Base-by-base conservation (phyloP, 306 rosid species). In the Datisca glomerata region DNA sequence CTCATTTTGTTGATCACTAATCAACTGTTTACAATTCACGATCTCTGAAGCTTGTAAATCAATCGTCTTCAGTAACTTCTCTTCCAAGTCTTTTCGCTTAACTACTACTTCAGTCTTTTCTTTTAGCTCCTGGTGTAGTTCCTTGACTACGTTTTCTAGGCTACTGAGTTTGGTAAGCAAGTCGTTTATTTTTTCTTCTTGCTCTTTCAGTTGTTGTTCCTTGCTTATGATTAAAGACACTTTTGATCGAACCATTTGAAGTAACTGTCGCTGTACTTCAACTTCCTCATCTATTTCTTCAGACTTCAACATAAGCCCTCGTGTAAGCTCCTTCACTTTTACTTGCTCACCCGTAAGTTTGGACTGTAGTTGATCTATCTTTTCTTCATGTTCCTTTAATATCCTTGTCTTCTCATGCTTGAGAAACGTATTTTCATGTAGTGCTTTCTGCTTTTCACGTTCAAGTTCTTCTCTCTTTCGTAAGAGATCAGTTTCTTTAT, bases 231-330 rank as follows among this genome's bases (percentile, higher is more conserved):
- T 49, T 43, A 41, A 54, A 19, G 72, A 48, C 2, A 50, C 63
- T 35, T 75, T 86, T 28, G 64, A 57, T 11, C 59, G 74, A 36
- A 73, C 53, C 27, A 63, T 25, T 28, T 55, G 63, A 8, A 65
- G 27, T 39, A 81, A 69, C 15, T 38, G 63, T 25, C 33, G 68
- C n/a, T 75, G 92, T 19, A 75, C 52, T 47, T 28, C 47, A 61
- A 63, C 55, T 15, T 65, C 69, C 51, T 73, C 77, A 2, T 73
- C 77, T 8, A 57, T 56, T 44, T 83, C 73, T 58, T 21, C 52
- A 13, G 53, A 45, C 64, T 54, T 70, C 12, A 47, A 56, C 15
- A 34, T 19, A 19, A 73, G 61, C 53, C 41, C 61, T 43, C 42
- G 44, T 32, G 62, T 67, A 6, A 83, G 63, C 39, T 70, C 68